A percentile compares a stretch with the other conserved stretches of the same genome.
phyloP scores from a whole-genome alignment of 768 basidiomycete species.

The Leucocoprinus leucothites region DNA sequence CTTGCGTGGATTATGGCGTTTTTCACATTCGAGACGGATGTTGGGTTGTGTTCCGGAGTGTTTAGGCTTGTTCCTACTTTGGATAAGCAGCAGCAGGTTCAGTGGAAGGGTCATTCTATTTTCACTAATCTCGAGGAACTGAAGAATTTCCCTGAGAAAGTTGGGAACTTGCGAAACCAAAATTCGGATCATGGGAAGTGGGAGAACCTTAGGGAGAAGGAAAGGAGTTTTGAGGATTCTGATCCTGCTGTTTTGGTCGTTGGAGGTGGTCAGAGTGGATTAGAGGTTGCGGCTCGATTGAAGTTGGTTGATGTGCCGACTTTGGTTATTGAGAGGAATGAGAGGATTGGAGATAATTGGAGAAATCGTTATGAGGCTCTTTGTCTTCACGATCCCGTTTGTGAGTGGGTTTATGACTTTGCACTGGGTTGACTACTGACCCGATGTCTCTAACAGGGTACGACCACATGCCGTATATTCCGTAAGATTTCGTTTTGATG shows the following conservation, averaged over 20 bases:
- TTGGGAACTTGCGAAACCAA: conserved; percentile 36
- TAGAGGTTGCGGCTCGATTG: conserved; percentile 60
- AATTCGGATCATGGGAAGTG: conserved; percentile 48
- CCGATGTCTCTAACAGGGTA: conserved; percentile 28
- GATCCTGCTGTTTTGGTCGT: conserved; percentile 55
- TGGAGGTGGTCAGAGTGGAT: conserved; percentile 62
- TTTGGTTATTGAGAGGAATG: conserved; percentile 57
- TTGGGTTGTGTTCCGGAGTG: conserved; percentile 41
- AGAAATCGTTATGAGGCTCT: conserved; percentile 56
- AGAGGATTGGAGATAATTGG: conserved; percentile 60
- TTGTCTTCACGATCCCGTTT: conserved; percentile 52
- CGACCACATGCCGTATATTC: conserved; percentile 12
- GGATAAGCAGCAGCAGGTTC: conserved; percentile 6
- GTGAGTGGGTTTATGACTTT: conserved; percentile 35
- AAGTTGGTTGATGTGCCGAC: conserved; percentile 48
- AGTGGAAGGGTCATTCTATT: conserved; percentile 51
- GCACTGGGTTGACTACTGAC: not conserved
- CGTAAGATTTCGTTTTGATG: conserved; percentile 8
- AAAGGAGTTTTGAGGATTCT: conserved; percentile 38
- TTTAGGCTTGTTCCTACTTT: conserved; percentile 39
- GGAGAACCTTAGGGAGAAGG: conserved; percentile 36
- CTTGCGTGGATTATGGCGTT: conserved; percentile 46
- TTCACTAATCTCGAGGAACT: conserved; percentile 50
- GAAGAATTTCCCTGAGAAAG: conserved; percentile 39
- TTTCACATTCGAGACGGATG: conserved; percentile 44